Evolutionary conservation across 2,329 filamentous ascomycete genomes (phyloP).

Genomic region (Aspergillus awamori): DNA sequence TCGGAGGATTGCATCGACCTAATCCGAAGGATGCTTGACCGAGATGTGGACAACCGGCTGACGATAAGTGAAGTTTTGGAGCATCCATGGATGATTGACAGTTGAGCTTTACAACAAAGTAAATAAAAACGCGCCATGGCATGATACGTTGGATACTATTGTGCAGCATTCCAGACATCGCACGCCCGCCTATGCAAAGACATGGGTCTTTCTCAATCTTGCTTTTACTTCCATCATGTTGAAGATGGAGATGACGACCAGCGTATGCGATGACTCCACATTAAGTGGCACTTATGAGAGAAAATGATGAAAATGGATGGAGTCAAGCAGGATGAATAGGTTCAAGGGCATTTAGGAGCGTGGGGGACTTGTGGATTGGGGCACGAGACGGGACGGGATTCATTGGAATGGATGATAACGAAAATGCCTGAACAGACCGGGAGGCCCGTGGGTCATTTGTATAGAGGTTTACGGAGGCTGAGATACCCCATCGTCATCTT

Average conservation of each 20-base stretch:
- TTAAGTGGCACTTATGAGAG: slow-evolving; percentile 18
- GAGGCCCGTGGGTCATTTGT: slow-evolving; percentile 5
- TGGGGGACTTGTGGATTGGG: not conserved
- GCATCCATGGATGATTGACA: slow-evolving; percentile 72
- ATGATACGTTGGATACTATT: not conserved
- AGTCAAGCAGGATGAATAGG: slow-evolving; percentile 11
- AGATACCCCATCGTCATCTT: slow-evolving; percentile 21
- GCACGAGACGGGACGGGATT: not conserved
- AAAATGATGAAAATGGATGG: slow-evolving; percentile 17
- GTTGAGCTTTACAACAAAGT: slow-evolving; percentile 15
- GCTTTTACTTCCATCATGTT: not conserved
- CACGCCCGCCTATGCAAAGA: too few species aligned
- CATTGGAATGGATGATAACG: not conserved
- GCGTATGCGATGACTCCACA: slow-evolving; percentile 11
- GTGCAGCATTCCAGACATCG: not conserved
- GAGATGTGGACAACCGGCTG: slow-evolving; percentile 79
- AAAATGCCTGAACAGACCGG: not conserved
- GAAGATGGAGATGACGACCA: slow-evolving; percentile 17
- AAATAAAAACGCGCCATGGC: slow-evolving; percentile 3
- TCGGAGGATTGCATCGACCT: slow-evolving; percentile 90
- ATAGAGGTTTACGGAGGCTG: slow-evolving; percentile 18
- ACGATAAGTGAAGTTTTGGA: slow-evolving; percentile 86
- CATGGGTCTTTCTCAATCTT: not conserved
- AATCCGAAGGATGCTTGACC: slow-evolving; percentile 87
- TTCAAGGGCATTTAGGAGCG: not conserved